phyloP scores from a whole-genome alignment of 192 early-diverging fungal genomes.

The Pilaira anomala region DNA sequence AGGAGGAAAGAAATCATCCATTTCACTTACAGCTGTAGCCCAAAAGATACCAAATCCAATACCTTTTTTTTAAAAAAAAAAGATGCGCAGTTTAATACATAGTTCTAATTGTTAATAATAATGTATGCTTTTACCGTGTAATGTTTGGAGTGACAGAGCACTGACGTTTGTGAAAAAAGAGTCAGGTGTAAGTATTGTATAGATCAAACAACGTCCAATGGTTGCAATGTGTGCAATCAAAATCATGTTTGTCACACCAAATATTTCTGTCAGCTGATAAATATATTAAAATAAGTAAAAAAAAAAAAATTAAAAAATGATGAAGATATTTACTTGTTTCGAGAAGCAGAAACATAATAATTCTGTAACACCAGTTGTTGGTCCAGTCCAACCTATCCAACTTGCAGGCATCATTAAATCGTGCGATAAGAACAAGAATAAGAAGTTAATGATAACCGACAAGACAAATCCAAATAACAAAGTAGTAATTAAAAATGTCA shows the following conservation, averaged over 20 bases:
- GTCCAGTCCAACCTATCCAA: slow-evolving; percentile 39
- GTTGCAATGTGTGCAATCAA: slow-evolving; percentile 24
- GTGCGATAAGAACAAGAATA: slow-evolving; percentile 28
- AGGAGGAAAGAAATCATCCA: slow-evolving; percentile 31
- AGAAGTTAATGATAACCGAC: slow-evolving; percentile 33
- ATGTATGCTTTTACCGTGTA: slow-evolving; percentile 24
- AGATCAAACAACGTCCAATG: slow-evolving; percentile 24
- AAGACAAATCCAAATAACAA: slow-evolving; percentile 31
- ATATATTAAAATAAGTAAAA: neutral
- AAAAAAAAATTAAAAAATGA: neutral
- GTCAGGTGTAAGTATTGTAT: slow-evolving; percentile 19
- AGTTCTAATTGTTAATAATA: neutral
- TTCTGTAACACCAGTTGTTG: slow-evolving; percentile 33
- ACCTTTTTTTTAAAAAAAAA: slow-evolving; percentile 10
- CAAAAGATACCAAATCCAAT: slow-evolving; percentile 28
- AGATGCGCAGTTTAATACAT: neutral
- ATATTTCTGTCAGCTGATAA: slow-evolving; percentile 31
- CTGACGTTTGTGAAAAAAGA: slow-evolving; percentile 16
- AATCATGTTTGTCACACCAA: slow-evolving; percentile 30
- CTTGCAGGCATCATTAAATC: slow-evolving; percentile 34
- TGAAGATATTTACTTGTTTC: slow-evolving; percentile 38
- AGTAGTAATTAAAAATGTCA: slow-evolving; percentile 29
- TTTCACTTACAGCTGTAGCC: slow-evolving; percentile 31
- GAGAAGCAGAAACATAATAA: slow-evolving; percentile 39
- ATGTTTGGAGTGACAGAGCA: slow-evolving; percentile 27